phyloP scores from a whole-genome alignment of 1,284 basidiomycete species.

The Gymnopus androsaceus region DNA sequence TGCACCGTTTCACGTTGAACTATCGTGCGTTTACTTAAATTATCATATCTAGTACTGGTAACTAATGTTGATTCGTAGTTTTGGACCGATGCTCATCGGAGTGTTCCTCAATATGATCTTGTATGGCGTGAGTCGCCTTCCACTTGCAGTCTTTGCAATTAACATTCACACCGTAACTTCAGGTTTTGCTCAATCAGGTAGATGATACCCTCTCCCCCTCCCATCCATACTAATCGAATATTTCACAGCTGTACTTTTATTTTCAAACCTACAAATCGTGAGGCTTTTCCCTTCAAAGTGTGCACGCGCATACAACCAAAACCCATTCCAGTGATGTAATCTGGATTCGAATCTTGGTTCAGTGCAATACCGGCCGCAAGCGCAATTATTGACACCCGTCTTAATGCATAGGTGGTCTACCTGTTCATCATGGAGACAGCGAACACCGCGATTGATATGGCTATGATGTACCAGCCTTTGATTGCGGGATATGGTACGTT shows the following conservation, averaged over 20 bases:
- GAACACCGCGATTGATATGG: conserved; percentile 45
- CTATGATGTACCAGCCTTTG: conserved; percentile 48
- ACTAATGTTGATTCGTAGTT: conserved; percentile 27
- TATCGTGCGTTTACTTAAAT: background rate
- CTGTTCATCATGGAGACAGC: conserved; percentile 44
- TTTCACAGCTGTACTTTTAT: conserved; percentile 35
- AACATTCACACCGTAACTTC: background rate
- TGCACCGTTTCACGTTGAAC: conserved; percentile 1
- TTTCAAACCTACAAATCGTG: conserved; percentile 35
- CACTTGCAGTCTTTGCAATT: background rate
- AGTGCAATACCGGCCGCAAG: too few species aligned
- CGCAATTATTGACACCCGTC: conserved; percentile 12
- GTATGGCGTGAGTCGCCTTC: conserved; percentile 39
- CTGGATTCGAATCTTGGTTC: conserved; percentile 44
- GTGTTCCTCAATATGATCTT: conserved; percentile 47
- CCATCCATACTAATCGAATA: background rate
- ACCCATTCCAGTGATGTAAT: conserved; percentile 35
- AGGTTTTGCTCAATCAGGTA: conserved; percentile 42
- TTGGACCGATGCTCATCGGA: conserved; percentile 47
- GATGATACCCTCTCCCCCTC: conserved; percentile 15
- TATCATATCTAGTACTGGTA: background rate
- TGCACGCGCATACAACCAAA: conserved; percentile 2
- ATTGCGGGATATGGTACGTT: conserved; percentile 41
- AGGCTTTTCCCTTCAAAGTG: conserved; percentile 15
- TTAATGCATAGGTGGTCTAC: conserved; percentile 37